Percentiles rank a stretch among this genome's conserved stretches.
phyloP scores from a whole-genome alignment of 192 early-diverging fungal species.

The Mortierella hygrophila region DNA sequence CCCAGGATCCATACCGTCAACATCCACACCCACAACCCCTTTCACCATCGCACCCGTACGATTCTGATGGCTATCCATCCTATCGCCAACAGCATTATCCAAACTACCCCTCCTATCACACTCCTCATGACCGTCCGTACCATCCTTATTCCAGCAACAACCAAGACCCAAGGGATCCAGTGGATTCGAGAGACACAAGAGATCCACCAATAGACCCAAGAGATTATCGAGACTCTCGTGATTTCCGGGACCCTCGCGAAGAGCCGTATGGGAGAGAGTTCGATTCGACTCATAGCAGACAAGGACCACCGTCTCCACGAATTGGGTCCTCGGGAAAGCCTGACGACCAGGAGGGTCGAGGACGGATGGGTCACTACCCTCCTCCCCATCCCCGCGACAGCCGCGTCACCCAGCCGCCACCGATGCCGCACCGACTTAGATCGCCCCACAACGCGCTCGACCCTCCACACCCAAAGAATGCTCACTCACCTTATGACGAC shows the following conservation, averaged over 20 bases:
- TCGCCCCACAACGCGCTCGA: neutral
- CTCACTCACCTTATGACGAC: neutral
- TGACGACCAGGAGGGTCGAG: slow-evolving; percentile 9
- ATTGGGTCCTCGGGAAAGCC: neutral
- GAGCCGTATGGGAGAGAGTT: neutral
- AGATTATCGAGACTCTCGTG: slow-evolving; percentile 24
- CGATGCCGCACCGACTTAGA: neutral
- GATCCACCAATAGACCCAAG: neutral
- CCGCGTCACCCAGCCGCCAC: neutral
- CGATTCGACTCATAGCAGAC: neutral
- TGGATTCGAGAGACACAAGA: neutral
- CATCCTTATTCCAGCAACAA: slow-evolving; percentile 1
- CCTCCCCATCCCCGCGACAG: slow-evolving; percentile 1
- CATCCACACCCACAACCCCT: slow-evolving; percentile 10
- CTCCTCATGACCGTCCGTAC: slow-evolving; percentile 3
- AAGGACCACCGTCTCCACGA: neutral
- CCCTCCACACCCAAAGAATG: neutral
- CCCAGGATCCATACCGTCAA: neutral
- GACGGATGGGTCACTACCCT: neutral
- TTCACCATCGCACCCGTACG: neutral
- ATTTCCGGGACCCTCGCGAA: neutral
- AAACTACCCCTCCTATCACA: slow-evolving; percentile 12
- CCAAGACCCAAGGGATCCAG: neutral
- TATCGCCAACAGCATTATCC: neutral
- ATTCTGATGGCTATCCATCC: neutral